These are phyloP conservation scores for Lenzites betulinus DNA, from an alignment of 768 basidiomycete species.

Conservation along the genomic window DNA sequence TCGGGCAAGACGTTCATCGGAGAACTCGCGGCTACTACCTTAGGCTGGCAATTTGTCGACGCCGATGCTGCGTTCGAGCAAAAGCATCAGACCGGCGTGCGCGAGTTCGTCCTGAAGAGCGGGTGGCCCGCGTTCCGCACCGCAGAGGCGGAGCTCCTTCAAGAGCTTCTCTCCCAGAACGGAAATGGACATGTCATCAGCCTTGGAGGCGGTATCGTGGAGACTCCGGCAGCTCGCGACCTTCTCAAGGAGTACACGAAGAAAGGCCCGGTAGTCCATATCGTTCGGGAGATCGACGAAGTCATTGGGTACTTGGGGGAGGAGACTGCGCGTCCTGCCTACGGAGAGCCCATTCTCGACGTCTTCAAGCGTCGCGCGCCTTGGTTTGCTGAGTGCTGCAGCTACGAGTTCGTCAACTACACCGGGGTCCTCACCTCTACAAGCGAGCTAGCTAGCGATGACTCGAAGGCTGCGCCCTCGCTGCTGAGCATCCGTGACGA, in stretches of 20 bases:
- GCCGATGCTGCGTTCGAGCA: conserved; percentile 80
- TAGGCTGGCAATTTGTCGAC: conserved; percentile 79
- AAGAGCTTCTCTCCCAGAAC: conserved; percentile 61
- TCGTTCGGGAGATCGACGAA: conserved; percentile 78
- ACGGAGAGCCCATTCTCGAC: conserved; percentile 82
- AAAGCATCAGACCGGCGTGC: conserved; percentile 60
- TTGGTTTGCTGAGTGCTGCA: conserved; percentile 84
- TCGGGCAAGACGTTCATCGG: conserved; percentile 94
- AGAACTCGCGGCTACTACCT: conserved; percentile 66
- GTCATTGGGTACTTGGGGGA: conserved; percentile 78
- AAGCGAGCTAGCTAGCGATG: conserved; percentile 8
- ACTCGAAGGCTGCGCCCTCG: conserved; percentile 14
- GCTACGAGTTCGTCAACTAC: conserved; percentile 81
- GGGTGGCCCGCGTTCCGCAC: conserved; percentile 92
- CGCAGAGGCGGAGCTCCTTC: conserved; percentile 71
- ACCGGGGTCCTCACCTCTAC: conserved; percentile 38
- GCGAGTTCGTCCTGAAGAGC: conserved; percentile 74
- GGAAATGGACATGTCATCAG: conserved; percentile 74
- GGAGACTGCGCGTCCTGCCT: conserved; percentile 82
- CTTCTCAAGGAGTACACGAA: conserved; percentile 66
- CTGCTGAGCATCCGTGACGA: conserved; percentile 54
- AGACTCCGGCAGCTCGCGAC: conserved; percentile 74
- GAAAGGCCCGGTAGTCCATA: conserved; percentile 78
- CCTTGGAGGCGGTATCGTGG: conserved; percentile 94
- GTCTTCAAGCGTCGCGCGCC: conserved; percentile 83